Percentiles rank a stretch among this genome's conserved stretches.
Evolutionary conservation across 495 filamentous ascomycete genomes (phyloP).

Genomic region (Chlorociboria aeruginascens): DNA sequence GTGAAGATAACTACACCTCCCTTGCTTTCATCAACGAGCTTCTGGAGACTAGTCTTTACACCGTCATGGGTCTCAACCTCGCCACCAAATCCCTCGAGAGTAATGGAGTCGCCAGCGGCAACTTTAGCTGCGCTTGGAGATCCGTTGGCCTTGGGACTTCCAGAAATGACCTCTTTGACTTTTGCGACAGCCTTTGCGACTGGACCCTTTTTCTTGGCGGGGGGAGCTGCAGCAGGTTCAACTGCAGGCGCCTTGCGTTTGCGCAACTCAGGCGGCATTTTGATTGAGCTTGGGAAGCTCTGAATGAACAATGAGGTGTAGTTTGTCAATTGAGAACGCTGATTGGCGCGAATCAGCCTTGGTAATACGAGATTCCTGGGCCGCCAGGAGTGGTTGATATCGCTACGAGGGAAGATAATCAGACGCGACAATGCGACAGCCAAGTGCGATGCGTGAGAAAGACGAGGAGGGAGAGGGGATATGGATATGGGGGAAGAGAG

Average conservation of each 20-base stretch:
- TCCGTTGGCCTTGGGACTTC: conserved; percentile 22
- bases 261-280: conserved; percentile 51
- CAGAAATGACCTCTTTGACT: conserved; percentile 30
- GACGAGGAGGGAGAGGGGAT: background rate
- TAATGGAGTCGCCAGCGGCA: conserved; percentile 37
- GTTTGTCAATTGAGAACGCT: conserved; percentile 1
- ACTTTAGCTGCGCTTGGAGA: conserved; percentile 13
- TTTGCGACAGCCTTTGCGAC: conserved; percentile 32
- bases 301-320: background rate
- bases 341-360: conserved; percentile 11
- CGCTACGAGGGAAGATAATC: background rate
- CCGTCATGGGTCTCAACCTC: conserved; percentile 80
- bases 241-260: conserved; percentile 55
- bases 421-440: background rate
- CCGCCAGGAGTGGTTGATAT: background rate
- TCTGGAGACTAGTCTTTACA: conserved; percentile 58
- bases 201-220: conserved; percentile 41
- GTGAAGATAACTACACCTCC: conserved; percentile 85
- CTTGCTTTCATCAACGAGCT: conserved; percentile 70
- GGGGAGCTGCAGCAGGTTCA: conserved; percentile 38
- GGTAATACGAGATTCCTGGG: background rate
- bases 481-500: background rate
- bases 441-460: background rate
- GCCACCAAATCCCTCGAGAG: conserved; percentile 64
- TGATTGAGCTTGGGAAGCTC: background rate